phyloP scores from a whole-genome alignment of 208 protist species.

The Wallacemonas collosoma region DNA sequence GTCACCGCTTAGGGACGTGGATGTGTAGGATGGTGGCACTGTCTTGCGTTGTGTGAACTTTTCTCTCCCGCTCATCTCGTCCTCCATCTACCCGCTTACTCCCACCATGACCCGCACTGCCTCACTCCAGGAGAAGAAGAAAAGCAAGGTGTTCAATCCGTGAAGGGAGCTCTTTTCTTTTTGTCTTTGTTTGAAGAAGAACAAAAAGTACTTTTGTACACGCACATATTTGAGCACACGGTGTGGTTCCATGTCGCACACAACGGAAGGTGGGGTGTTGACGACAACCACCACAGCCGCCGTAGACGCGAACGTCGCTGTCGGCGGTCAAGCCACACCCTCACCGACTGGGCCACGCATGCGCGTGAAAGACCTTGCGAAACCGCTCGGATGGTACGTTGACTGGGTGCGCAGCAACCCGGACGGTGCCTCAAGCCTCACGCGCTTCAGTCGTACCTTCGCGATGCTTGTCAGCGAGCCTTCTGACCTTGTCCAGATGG shows the following conservation, averaged over 20 bases:
- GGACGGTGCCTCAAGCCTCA: constrained; percentile 62
- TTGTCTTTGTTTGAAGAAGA: neutral
- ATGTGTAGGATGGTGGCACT: no score
- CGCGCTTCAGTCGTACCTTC: constrained; percentile 66
- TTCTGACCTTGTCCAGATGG: constrained; percentile 59
- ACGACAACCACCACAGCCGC: neutral
- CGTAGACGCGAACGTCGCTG: neutral
- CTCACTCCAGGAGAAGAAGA: no score
- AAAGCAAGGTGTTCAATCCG: no score
- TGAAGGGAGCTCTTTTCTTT: no score
- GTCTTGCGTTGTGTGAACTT: no score
- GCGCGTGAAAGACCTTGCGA: constrained; percentile 18
- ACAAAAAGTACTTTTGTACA: neutral
- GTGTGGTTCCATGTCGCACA: neutral
- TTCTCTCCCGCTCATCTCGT: no score
- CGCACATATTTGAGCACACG: neutral
- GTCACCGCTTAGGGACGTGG: no score
- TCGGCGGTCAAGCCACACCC: neutral
- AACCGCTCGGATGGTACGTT: constrained; percentile 56
- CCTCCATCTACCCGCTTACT: no score
- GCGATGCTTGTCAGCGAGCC: constrained; percentile 67
- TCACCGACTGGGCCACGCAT: neutral
- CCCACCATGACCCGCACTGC: no score
- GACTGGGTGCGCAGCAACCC: constrained; percentile 75
- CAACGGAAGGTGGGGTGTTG: neutral